Percentiles rank a stretch among this genome's conserved stretches.
Evolutionary conservation across 768 basidiomycete genomes (phyloP).

Genomic region (Boletus bicolor): DNA sequence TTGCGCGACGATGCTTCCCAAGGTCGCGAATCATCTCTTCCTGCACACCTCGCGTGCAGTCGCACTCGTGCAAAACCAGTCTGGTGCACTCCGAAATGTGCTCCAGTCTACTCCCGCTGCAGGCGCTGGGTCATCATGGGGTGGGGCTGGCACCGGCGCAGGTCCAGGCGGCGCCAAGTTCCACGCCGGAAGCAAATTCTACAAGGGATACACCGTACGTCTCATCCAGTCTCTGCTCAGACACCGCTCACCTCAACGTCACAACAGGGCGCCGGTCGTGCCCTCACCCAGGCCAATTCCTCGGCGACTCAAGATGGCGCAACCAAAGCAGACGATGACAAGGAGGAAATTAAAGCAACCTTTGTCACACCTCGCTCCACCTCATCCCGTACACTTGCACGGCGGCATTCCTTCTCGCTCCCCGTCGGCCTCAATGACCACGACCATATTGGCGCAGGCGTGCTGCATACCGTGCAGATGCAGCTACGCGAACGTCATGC

Average conservation of each 20-base stretch:
- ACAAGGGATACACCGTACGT: slow-evolving; percentile 65
- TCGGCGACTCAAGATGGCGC: slow-evolving; percentile 52
- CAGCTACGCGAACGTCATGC: slow-evolving; percentile 62
- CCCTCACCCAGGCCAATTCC: slow-evolving; percentile 69
- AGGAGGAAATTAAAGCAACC: slow-evolving; percentile 44
- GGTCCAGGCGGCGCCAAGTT: slow-evolving; percentile 74
- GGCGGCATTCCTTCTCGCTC: slow-evolving; percentile 62
- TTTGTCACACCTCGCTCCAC: slow-evolving; percentile 30
- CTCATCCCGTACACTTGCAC: slow-evolving; percentile 41
- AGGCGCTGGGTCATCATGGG: slow-evolving; percentile 49
- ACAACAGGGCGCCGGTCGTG: slow-evolving; percentile 60
- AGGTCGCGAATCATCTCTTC: slow-evolving; percentile 75
- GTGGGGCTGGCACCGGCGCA: slow-evolving; percentile 46
- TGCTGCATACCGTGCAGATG: slow-evolving; percentile 60
- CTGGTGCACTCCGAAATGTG: slow-evolving; percentile 68
- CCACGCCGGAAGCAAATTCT: slow-evolving; percentile 67
- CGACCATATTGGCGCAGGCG: slow-evolving; percentile 41
- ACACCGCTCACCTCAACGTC: slow-evolving; percentile 2
- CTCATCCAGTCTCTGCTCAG: neutral
- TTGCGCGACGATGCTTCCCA: slow-evolving; percentile 63
- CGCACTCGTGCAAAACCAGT: slow-evolving; percentile 71
- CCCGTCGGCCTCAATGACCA: slow-evolving; percentile 39
- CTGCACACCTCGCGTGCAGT: slow-evolving; percentile 76
- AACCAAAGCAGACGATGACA: slow-evolving; percentile 52
- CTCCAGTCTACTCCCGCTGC: slow-evolving; percentile 54